These are phyloP conservation scores for Amphirosellinia nigrospora DNA, from an alignment of 495 filamentous ascomycete genomes.

Conservation along the genomic window DNA sequence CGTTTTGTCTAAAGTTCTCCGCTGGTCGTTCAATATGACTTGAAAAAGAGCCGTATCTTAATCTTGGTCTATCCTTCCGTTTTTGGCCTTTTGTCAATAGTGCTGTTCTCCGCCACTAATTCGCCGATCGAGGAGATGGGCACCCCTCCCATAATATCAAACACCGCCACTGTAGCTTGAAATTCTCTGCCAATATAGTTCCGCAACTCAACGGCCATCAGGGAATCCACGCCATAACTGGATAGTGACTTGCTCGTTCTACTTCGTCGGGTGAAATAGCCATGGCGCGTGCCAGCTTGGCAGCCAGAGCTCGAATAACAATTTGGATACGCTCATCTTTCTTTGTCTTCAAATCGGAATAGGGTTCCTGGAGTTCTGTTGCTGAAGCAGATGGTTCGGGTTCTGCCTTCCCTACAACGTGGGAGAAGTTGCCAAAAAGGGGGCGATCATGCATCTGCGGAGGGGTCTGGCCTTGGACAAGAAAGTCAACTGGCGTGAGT, in stretches of 20 bases:
- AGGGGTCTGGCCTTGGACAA: not conserved
- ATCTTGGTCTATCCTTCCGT: not conserved
- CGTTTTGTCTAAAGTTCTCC: not conserved
- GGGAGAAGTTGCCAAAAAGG: slow-evolving; percentile 35
- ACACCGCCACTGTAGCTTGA: not conserved
- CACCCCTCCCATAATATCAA: slow-evolving; percentile 11
- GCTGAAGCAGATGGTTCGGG: slow-evolving; percentile 18
- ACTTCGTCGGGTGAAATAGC: slow-evolving; percentile 19
- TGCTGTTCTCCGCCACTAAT: slow-evolving; percentile 19
- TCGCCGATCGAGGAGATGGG: slow-evolving; percentile 27
- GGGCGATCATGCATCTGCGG: slow-evolving; percentile 33
- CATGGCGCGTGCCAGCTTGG: not conserved
- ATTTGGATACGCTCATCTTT: no score
- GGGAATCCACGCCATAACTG: slow-evolving; percentile 8
- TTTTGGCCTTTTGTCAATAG: not conserved
- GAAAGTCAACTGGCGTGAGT: slow-evolving; percentile 19
- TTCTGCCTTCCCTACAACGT: slow-evolving; percentile 27
- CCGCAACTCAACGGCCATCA: slow-evolving; percentile 4
- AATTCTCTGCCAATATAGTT: slow-evolving; percentile 1
- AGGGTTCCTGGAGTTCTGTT: slow-evolving; percentile 23
- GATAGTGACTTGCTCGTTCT: not conserved
- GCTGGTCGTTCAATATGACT: not conserved
- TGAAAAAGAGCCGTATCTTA: not conserved
- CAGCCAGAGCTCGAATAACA: not conserved
- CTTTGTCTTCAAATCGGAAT: slow-evolving; percentile 32